phyloP scores from a whole-genome alignment of 208 protist species.

The Crithidia acanthocephali region DNA sequence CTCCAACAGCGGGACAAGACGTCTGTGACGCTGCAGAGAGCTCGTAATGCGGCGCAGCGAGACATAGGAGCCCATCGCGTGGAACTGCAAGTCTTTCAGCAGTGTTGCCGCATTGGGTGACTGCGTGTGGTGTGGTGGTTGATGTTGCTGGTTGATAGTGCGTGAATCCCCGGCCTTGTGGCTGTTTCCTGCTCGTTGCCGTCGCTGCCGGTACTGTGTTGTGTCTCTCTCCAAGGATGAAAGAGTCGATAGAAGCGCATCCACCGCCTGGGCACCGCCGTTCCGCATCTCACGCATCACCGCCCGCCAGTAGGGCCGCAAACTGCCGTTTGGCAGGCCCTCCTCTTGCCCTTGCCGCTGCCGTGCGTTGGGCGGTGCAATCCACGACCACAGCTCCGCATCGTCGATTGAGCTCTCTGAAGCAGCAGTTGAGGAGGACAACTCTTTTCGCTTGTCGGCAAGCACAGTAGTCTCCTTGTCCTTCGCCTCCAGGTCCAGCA shows the following conservation, averaged over 20 bases:
- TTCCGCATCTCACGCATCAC: conserved; percentile 19
- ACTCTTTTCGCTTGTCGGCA: neutral
- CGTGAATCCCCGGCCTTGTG: neutral
- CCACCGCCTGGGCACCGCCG: conserved; percentile 21
- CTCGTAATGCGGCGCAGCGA: conserved; percentile 69
- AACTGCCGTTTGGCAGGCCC: neutral
- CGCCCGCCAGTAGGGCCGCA: conserved; percentile 27
- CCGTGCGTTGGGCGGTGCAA: neutral
- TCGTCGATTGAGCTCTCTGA: neutral
- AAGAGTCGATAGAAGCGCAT: conserved; percentile 1
- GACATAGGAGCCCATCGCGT: conserved; percentile 58
- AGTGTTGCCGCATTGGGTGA: neutral
- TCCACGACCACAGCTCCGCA: neutral
- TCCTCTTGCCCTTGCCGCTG: neutral
- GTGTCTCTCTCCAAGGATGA: too few species aligned
- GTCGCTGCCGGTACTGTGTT: too few species aligned
- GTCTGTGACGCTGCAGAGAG: conserved; percentile 54
- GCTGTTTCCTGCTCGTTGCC: neutral
- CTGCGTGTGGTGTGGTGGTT: neutral
- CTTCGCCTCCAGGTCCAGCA: conserved; percentile 14
- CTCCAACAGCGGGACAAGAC: conserved; percentile 58
- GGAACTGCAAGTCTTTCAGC: conserved; percentile 34
- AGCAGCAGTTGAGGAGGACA: neutral
- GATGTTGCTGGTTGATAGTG: neutral
- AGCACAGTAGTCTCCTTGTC: neutral